phyloP scores from a whole-genome alignment of 805 yeast genomes.

The Metschnikowia santaceciliae region DNA sequence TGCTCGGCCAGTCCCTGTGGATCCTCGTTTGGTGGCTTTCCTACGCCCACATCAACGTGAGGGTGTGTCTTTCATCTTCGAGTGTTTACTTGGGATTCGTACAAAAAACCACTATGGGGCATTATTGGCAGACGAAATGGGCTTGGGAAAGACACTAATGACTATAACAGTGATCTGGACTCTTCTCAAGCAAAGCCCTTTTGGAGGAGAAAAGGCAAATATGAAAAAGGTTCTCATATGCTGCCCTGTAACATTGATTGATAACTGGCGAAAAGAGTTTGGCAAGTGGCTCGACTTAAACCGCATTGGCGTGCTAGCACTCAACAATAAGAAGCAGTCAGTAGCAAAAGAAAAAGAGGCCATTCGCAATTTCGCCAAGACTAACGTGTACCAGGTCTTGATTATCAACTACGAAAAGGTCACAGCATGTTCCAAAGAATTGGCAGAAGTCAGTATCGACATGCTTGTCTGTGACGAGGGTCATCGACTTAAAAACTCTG shows the following conservation, averaged over 20 bases:
- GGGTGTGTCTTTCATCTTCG: constrained; percentile 78
- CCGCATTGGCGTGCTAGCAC: constrained; percentile 61
- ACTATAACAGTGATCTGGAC: constrained; percentile 86
- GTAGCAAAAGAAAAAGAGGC: constrained; percentile 53
- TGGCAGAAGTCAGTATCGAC: constrained; percentile 51
- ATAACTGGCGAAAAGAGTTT: constrained; percentile 87
- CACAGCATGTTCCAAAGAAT: constrained; percentile 47
- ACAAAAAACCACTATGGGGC: constrained; percentile 61
- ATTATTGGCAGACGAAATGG: constrained; percentile 95
- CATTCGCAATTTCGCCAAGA: constrained; percentile 56
- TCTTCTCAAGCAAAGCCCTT: constrained; percentile 62
- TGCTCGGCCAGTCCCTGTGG: constrained; percentile 46
- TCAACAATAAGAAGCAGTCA: constrained; percentile 44
- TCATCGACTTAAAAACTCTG: constrained; percentile 74
- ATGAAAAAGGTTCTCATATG: constrained; percentile 67
- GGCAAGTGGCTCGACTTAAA: constrained; percentile 77
- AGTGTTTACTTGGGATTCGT: constrained; percentile 71
- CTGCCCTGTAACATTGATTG: constrained; percentile 86
- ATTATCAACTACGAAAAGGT: constrained; percentile 87
- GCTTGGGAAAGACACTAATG: constrained; percentile 81
- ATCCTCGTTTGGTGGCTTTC: constrained; percentile 47
- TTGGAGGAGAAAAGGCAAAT: constrained; percentile 25
- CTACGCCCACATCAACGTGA: constrained; percentile 85
- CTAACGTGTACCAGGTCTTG: constrained; percentile 75
- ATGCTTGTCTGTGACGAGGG: constrained; percentile 92